phyloP scores from a whole-genome alignment of 108 stramenopile genomes.

The Nitzschia sp. region DNA sequence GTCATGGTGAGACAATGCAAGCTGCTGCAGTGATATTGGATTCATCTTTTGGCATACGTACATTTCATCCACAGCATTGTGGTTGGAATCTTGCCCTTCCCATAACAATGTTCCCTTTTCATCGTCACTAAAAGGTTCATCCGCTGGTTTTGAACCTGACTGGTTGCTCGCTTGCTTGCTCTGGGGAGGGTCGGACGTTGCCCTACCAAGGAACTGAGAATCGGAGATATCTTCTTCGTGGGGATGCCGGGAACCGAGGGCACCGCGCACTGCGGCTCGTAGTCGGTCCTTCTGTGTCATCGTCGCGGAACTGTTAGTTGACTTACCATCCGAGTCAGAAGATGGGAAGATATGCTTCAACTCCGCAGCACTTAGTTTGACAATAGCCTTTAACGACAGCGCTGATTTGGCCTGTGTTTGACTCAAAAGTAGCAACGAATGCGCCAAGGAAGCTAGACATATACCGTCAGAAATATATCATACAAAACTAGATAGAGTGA shows the following conservation, averaged over 20 bases:
- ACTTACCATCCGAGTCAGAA: not conserved
- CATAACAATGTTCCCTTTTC: constrained; percentile 21
- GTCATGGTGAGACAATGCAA: constrained; percentile 20
- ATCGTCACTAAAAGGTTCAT: constrained; percentile 12
- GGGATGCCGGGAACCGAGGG: constrained; percentile 56
- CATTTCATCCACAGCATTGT: constrained; percentile 38
- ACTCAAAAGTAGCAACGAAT: constrained; percentile 58
- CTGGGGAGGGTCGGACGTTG: constrained; percentile 6
- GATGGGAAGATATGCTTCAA: constrained; percentile 10
- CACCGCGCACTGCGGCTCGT: constrained; percentile 77
- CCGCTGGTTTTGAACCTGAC: not conserved
- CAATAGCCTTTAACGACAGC: constrained; percentile 37
- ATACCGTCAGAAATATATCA: not conserved
- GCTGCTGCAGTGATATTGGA: too few species aligned
- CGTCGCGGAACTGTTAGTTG: not conserved
- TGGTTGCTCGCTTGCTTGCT: constrained; percentile 3
- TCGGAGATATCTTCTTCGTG: constrained; percentile 81
- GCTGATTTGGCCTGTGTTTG: constrained; percentile 60
- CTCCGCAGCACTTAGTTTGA: constrained; percentile 33
- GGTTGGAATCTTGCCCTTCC: constrained; percentile 3
- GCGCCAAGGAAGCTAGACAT: constrained; percentile 36
- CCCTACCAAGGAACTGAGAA: constrained; percentile 74
- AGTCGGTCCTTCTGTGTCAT: constrained; percentile 66
- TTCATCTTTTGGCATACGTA: not conserved
- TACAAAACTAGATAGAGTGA: constrained; percentile 2